Evolutionary conservation across 495 filamentous ascomycete genomes (phyloP), one percentile per base, ranked within the genome.

Genomic region (Talaromyces stipitatus): DNA sequence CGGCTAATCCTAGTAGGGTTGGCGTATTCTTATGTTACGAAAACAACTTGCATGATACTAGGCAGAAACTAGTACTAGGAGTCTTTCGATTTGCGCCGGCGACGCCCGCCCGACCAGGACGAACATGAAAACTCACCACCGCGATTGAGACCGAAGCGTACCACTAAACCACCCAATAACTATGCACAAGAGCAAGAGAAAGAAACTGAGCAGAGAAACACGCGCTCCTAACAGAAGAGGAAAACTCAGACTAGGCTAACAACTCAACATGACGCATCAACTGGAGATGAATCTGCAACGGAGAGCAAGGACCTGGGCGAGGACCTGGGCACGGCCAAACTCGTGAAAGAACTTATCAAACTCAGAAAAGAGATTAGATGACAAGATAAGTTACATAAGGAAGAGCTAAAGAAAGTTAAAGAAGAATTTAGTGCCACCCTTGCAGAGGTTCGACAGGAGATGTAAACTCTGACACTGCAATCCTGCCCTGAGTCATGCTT

Each of bases 71-170:
- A n/a, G n/a, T n/a, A n/a, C n/a, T n/a, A n/a, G n/a, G n/a, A n/a
- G n/a, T n/a, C n/a, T n/a, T n/a, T n/a, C n/a, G n/a, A n/a, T n/a
- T n/a, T n/a, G n/a, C n/a, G n/a, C n/a, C n/a, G n/a, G n/a, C n/a
- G n/a, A n/a, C n/a, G n/a, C n/a, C 64, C 62, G 57, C 57, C 61
- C 48, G 61, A 65, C 59, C 56, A 54, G 59, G 61, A 66, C 32
- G 57, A 66, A 61, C 54, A 24, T 55, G 61, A 63, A 61, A 30
- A 60, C 12, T 63, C 61, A 23, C 56, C 61, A 54, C 64, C 61
- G 24, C 59, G 58, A 23, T 14, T 14, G 28, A 59, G 61, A 54
- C 60, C 57, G 30, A 66, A 26, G 52, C 59, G 61, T 41, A 29
- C 56, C 41, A 61, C 56, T 54, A 56, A 50, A 48, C 56, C 46